A percentile compares a stretch with the other conserved stretches of the same genome.
These are phyloP conservation scores for Colletotrichum paranaense DNA, from an alignment of 2,329 filamentous ascomycete species.

Conservation along the genomic window DNA sequence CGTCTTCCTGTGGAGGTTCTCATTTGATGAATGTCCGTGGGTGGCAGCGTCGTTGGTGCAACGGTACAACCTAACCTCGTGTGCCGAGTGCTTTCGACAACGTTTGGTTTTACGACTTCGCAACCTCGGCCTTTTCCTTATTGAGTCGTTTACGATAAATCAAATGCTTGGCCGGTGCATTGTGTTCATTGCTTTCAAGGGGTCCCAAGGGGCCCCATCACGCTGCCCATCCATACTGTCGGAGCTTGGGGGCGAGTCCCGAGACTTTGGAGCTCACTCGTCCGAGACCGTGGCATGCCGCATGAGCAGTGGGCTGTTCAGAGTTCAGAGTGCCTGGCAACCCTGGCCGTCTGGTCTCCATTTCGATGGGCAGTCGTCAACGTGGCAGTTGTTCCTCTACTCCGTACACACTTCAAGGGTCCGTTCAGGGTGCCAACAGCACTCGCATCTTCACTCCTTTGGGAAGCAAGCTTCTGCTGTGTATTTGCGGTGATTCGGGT, in stretches of 20 bases:
- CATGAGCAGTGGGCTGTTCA: not conserved
- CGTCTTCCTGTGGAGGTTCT: not conserved
- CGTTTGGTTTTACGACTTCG: not conserved
- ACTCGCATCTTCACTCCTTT: not conserved
- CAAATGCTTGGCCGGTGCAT: not conserved
- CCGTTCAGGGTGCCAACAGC: not conserved
- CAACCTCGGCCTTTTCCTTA: constrained; percentile 7
- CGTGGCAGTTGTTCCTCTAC: constrained; percentile 24
- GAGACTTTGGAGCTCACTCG: constrained; percentile 14
- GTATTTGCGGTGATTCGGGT: not conserved
- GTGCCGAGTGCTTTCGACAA: not conserved
- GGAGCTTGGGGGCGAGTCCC: constrained; percentile 3
- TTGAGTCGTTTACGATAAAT: constrained; percentile 22
- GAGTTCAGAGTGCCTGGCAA: not conserved
- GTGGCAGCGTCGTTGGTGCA: not conserved
- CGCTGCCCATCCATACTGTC: constrained; percentile 10
- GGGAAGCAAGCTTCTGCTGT: not conserved
- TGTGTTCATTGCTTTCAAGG: not conserved
- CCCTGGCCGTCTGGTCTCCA: constrained; percentile 14
- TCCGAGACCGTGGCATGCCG: constrained; percentile 1
- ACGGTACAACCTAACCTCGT: not conserved
- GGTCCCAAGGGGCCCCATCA: not conserved
- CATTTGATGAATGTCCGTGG: not conserved
- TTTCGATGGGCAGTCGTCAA: constrained; percentile 26
- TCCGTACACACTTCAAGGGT: not conserved